A percentile compares a stretch with the other conserved stretches of the same genome.
These are phyloP conservation scores for Solanum bulbocastanum DNA, from an alignment of 257 asterid genomes.

Conservation along the genomic window DNA sequence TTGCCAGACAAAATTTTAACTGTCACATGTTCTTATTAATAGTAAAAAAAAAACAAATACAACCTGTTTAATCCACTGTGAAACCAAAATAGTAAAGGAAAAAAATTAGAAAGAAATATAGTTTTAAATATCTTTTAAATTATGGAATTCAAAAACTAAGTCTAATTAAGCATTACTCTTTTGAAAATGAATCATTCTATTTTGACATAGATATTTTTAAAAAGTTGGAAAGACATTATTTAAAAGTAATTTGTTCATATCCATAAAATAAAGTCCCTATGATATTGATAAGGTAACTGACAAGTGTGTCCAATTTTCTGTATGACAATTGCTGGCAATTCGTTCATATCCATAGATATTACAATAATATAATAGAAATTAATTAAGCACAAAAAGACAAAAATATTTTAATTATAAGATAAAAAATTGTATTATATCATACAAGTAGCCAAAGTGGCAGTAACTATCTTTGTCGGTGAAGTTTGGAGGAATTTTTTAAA, in stretches of 20 bases:
- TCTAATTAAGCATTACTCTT: background rate
- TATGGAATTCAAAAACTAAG: background rate
- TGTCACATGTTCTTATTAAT: background rate
- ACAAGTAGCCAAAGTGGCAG: background rate
- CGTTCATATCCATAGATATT: background rate
- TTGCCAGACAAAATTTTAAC: background rate
- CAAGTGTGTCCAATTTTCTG: background rate
- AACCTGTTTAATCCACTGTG: background rate
- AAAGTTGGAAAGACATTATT: background rate
- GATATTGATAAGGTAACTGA: slow-evolving; percentile 1
- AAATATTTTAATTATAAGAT: background rate
- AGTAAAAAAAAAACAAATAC: background rate
- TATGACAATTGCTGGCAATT: background rate
- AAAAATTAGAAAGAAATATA: background rate
- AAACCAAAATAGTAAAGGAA: background rate
- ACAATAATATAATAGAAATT: background rate
- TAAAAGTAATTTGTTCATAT: background rate
- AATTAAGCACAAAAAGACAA: background rate
- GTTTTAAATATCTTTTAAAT: background rate
- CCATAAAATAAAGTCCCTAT: background rate
- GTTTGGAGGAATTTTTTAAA: background rate
- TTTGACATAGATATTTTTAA: background rate
- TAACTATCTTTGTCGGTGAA: background rate
- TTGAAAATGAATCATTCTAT: background rate
- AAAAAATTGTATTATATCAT: background rate